Percentiles rank a stretch among this genome's conserved stretches.
Conservation (phyloP, 257 asterid species). For the Parsonsia alboflavescens region DNA sequence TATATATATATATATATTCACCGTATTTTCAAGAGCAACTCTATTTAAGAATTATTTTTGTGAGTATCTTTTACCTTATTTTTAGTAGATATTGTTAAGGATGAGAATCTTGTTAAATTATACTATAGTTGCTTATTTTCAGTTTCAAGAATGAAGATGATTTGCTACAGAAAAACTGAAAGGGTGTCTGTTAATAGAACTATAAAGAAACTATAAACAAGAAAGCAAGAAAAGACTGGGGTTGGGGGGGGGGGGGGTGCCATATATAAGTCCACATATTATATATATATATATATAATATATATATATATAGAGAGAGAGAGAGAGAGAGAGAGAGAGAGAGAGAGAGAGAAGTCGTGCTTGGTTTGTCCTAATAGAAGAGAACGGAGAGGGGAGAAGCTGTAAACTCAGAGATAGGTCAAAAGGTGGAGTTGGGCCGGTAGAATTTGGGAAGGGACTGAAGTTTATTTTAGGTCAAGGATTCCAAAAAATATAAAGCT, state of each 20-base stretch:
- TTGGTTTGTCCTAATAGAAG: too few relatives aligned
- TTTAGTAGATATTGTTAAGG: not conserved
- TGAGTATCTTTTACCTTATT: not conserved
- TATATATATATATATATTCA: not conserved
- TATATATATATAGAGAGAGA: too few relatives aligned
- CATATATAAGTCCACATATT: not conserved
- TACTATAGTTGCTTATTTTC: not conserved
- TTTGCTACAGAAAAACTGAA: conserved; percentile 1
- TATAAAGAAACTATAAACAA: not conserved
- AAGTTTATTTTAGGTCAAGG: too few relatives aligned
- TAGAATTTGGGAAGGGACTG: too few relatives aligned
- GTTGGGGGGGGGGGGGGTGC: not conserved
- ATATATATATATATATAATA: too few relatives aligned
- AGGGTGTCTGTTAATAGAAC: not conserved
- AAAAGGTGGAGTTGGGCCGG: too few relatives aligned
- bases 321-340: too few relatives aligned
- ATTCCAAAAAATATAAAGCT: too few relatives aligned
- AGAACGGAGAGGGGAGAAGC: too few relatives aligned
- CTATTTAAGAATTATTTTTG: not conserved
- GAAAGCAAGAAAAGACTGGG: conserved; percentile 5
- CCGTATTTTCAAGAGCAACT: not conserved
- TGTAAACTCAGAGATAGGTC: too few relatives aligned
- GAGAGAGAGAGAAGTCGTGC: too few relatives aligned
- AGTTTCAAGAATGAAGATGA: not conserved
- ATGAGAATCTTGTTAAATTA: not conserved